Percentiles rank a stretch among this genome's conserved stretches.
phyloP scores from a whole-genome alignment of 2,329 filamentous ascomycete genomes.

The Juglanconis sp. region DNA sequence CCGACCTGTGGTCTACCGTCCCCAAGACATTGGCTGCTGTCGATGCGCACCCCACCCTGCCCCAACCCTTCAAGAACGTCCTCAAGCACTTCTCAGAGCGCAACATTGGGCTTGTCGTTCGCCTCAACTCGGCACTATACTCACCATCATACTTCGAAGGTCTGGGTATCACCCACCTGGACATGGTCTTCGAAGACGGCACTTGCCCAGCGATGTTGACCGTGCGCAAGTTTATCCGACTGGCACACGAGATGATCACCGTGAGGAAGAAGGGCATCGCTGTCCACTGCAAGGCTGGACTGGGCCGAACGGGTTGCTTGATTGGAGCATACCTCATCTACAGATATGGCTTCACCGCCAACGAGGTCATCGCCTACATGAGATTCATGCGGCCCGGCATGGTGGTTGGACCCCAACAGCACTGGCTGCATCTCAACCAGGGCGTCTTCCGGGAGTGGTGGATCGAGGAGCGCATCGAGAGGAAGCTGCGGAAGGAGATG shows the following conservation, averaged over 20 bases:
- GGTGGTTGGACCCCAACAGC: conserved; percentile 97
- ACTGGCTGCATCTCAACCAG: conserved; percentile 98
- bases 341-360: conserved; percentile 92
- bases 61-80: conserved; percentile 92
- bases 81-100: conserved; percentile 82
- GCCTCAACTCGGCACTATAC: conserved; percentile 93
- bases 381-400: conserved; percentile 98
- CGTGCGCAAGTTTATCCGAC: conserved; percentile 91
- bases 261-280: conserved; percentile 89
- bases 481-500: conserved; percentile 59
- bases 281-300: conserved; percentile 96
- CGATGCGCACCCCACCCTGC: conserved; percentile 66
- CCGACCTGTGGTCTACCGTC: conserved; percentile 70
- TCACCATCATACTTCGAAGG: conserved; percentile 96
- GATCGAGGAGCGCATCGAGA: conserved; percentile 82
- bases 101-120: conserved; percentile 89
- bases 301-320: conserved; percentile 90
- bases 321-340: conserved; percentile 98
- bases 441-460: conserved; percentile 98
- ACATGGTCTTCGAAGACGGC: conserved; percentile 99
- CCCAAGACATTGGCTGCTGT: conserved; percentile 75
- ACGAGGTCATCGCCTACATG: conserved; percentile 97
- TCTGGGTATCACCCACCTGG: conserved; percentile 88
- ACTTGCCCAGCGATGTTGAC: conserved; percentile 86
- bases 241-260: conserved; percentile 92